Evolutionary conservation across 2,329 filamentous ascomycete species (phyloP).

Genomic region (Lizonia empirigonia): DNA sequence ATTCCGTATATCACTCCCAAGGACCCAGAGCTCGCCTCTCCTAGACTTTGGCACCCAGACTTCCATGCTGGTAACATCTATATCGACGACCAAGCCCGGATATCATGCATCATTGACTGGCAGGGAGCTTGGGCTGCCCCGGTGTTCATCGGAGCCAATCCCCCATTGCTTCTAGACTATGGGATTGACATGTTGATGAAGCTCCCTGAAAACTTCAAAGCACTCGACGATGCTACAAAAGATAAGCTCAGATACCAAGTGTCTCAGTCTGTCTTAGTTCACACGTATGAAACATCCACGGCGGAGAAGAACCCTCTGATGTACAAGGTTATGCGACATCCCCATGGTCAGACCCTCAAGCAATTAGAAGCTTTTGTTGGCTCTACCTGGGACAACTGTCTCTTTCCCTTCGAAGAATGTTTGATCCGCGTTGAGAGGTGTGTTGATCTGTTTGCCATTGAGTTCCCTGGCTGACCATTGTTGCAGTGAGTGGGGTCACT

Average conservation of each 20-base stretch:
- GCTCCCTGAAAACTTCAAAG: slow-evolving; percentile 35
- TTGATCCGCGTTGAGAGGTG: slow-evolving; percentile 33
- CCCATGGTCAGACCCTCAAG: slow-evolving; percentile 33
- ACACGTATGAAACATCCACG: slow-evolving; percentile 29
- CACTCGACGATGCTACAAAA: slow-evolving; percentile 29
- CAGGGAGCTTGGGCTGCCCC: slow-evolving; percentile 31
- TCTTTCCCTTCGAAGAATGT: slow-evolving; percentile 31
- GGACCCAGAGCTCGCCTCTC: slow-evolving; percentile 29
- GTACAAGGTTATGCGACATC: slow-evolving; percentile 32
- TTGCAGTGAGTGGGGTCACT: slow-evolving; percentile 31
- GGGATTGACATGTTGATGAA: slow-evolving; percentile 35
- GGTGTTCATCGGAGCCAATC: slow-evolving; percentile 32
- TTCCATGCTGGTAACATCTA: slow-evolving; percentile 39
- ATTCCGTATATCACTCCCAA: slow-evolving; percentile 33
- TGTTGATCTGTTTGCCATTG: slow-evolving; percentile 13
- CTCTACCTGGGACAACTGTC: slow-evolving; percentile 33
- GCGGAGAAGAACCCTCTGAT: slow-evolving; percentile 34
- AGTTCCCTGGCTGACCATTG: slow-evolving; percentile 15
- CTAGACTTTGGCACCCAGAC: slow-evolving; percentile 37
- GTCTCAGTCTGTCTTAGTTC: slow-evolving; percentile 32
- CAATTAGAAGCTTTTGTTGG: slow-evolving; percentile 36
- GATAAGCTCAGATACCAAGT: slow-evolving; percentile 31
- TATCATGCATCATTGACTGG: slow-evolving; percentile 41
- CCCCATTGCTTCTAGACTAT: slow-evolving; percentile 33
- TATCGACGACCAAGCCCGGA: slow-evolving; percentile 27